Base-by-base conservation (phyloP, 345 rosid genomes). In the Hibiscus mutabilis region DNA sequence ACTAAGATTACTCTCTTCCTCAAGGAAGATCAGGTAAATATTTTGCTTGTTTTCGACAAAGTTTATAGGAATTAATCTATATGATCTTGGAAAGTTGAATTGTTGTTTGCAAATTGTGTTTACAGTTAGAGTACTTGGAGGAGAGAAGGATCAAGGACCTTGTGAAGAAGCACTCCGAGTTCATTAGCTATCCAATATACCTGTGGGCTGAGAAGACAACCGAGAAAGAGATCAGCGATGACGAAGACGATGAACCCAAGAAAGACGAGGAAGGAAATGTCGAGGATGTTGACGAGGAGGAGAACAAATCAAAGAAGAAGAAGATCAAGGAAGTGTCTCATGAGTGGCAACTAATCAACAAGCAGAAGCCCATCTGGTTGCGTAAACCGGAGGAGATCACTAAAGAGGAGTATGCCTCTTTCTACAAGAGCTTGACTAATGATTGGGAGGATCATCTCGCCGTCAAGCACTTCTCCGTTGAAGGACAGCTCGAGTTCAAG, bases 381-480 rank as follows among this genome's bases (percentile, higher is more conserved):
- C 87, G 93, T n/a, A 92, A 90, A 75, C 98, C 95, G 0, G 95
- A 90, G 52, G 98, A 92, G 77, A 92, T 92, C 59, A 87, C 84
- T 46, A 88, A 90, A 74, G 98, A 92, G 9, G 98, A 92, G 67
- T 92, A 92, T 11, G 96, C 91, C 14, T 47, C 98, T 15, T 90
- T 90, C 81, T 92, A 92, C 79, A 92, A 92, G 85, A 90, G 96
- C 82, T 70, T 92, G 79, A 84, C 89, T 16, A 92, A 88, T 55
- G 96, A 92, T 63, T 92, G 96, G 98, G 98, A 92, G 29, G 96
- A 92, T 0, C 91, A 92, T 61, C 82, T 92, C 0, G 96, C 95
- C 0, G 96, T 92, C 53, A 92, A 92, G 70, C 98, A 92, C 44
- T 92, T 92, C 84, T 85, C 96, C 0, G 96, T 92, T 6, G 98